Evolutionary conservation across 2,329 filamentous ascomycete genomes (phyloP).

Genomic region (Penicillium palitans): DNA sequence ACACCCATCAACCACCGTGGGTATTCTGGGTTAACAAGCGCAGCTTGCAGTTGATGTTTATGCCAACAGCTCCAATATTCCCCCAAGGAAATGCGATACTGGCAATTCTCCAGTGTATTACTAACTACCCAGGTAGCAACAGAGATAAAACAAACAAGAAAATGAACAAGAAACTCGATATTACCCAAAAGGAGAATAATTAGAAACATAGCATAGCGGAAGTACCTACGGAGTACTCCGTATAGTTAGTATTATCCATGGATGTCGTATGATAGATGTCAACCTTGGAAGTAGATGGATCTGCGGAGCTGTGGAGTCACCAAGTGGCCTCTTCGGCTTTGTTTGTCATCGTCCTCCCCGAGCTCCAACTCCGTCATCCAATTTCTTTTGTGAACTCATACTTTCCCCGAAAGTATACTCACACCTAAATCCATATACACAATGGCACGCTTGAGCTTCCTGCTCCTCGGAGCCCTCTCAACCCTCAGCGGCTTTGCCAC

Average conservation of each 20-base stretch:
- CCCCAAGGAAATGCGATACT: conserved; percentile 6
- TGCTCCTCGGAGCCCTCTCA: conserved; percentile 50
- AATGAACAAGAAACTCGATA: conserved; percentile 4
- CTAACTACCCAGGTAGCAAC: conserved; percentile 17
- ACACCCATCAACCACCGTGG: conserved; percentile 5
- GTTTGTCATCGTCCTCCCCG: conserved; percentile 25
- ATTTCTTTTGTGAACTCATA: background rate
- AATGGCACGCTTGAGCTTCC: conserved; percentile 49
- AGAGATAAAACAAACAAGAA: conserved; percentile 13
- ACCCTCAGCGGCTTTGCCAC: conserved; percentile 56
- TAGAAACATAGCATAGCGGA: background rate
- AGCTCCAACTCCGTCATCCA: conserved; percentile 9
- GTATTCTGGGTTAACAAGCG: conserved; percentile 14
- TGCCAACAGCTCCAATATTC: conserved; percentile 3
- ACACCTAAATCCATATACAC: conserved; percentile 17
- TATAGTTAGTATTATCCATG: background rate
- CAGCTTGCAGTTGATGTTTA: conserved; percentile 11
- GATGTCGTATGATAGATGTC: conserved; percentile 5
- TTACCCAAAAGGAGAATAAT: background rate
- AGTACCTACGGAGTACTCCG: background rate
- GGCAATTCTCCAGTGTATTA: conserved; percentile 27
- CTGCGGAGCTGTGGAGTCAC: conserved; percentile 24
- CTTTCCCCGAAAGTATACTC: background rate
- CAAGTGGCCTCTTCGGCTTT: conserved; percentile 37
- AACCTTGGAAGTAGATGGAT: conserved; percentile 7